Percentiles rank a stretch among this genome's conserved stretches.
Conservation (phyloP, 2,329 filamentous ascomycete genomes). For the Calonectria montana region DNA sequence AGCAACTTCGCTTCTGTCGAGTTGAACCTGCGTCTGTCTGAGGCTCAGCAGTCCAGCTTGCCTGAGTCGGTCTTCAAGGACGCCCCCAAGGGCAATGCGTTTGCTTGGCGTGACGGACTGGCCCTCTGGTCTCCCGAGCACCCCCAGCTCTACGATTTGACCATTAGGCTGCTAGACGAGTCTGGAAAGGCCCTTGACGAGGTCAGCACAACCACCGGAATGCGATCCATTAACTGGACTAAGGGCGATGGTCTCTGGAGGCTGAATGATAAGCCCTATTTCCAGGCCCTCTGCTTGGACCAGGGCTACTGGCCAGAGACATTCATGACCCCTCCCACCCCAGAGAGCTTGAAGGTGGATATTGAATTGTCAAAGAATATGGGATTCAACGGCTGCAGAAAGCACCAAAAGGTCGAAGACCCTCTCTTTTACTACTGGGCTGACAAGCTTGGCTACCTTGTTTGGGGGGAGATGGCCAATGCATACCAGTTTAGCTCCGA, state of each 20-base stretch:
- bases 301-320: constrained; percentile 74
- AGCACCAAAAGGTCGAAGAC: constrained; percentile 74
- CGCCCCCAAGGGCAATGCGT: constrained; percentile 50
- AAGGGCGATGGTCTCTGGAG: constrained; percentile 68
- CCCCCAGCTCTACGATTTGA: constrained; percentile 67
- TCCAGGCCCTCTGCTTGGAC: constrained; percentile 70
- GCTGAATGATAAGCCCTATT: constrained; percentile 68
- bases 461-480: constrained; percentile 75
- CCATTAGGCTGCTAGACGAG: constrained; percentile 62
- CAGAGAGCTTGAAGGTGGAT: constrained; percentile 59
- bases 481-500: constrained; percentile 71
- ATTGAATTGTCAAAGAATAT: constrained; percentile 68
- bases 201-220: constrained; percentile 69
- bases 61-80: constrained; percentile 47
- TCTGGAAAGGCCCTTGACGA: constrained; percentile 60
- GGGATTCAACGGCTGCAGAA: constrained; percentile 74
- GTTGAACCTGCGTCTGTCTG: constrained; percentile 59
- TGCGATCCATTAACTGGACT: constrained; percentile 70
- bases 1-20: constrained; percentile 60
- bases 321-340: constrained; percentile 67
- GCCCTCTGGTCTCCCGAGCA: constrained; percentile 72
- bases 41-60: constrained; percentile 53
- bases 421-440: constrained; percentile 71
- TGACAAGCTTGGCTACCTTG: constrained; percentile 69
- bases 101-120: constrained; percentile 64